A percentile compares a stretch with the other conserved stretches of the same genome.
Evolutionary conservation across 1,284 basidiomycete species (phyloP).

Genomic region (Apiotrichum gracile): DNA sequence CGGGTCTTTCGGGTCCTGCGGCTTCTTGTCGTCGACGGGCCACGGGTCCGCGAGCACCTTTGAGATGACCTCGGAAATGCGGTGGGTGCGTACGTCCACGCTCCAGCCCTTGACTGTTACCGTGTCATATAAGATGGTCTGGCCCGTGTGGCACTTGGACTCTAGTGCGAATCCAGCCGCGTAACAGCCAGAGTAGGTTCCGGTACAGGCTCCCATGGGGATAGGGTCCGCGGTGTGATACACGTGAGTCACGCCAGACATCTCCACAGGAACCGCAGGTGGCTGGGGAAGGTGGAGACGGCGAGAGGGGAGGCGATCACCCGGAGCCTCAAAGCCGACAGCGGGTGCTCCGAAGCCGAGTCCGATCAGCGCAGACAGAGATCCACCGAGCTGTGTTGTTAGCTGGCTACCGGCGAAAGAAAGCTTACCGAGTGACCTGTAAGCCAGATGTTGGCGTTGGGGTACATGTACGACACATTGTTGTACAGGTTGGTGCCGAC

Average conservation of each 20-base stretch:
- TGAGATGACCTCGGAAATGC: conserved; percentile 68
- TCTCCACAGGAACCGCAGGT: conserved; percentile 45
- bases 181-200: conserved; percentile 46
- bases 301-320: conserved; percentile 75
- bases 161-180: conserved; percentile 48
- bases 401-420: not conserved
- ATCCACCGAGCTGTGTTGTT: conserved; percentile 62
- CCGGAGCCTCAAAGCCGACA: conserved; percentile 85
- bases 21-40: conserved; percentile 49
- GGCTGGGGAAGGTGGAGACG: conserved; percentile 78
- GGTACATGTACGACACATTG: conserved; percentile 90
- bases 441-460: conserved; percentile 86
- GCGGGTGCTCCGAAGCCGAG: conserved; percentile 87
- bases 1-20: not conserved
- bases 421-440: conserved; percentile 66
- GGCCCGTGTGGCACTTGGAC: conserved; percentile 69
- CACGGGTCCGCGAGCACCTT: conserved; percentile 69
- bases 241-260: conserved; percentile 52
- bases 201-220: conserved; percentile 49
- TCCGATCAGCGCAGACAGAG: conserved; percentile 77
- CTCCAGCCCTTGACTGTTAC: conserved; percentile 75
- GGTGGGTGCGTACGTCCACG: conserved; percentile 69
- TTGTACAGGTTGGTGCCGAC: conserved; percentile 83
- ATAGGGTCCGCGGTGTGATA: conserved; percentile 54
- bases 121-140: conserved; percentile 81